Conservation (phyloP, 1,139 yeast genomes). For the Scheffersomyces cryptocercus region DNA sequence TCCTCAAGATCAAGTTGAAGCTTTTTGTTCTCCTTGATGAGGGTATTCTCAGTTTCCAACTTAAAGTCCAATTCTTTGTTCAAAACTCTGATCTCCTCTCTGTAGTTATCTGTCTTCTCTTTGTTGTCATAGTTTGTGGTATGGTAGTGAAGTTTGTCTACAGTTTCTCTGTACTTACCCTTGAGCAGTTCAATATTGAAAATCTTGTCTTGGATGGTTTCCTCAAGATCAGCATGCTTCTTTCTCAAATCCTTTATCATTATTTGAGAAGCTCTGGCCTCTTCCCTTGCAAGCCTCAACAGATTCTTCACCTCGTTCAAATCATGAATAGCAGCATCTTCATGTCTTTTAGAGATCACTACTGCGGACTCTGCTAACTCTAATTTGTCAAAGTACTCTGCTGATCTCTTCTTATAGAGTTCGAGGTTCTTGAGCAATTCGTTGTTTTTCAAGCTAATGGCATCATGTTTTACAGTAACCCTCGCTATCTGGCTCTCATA, state of each 20-base stretch:
- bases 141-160: slow-evolving; percentile 57
- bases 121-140: slow-evolving; percentile 49
- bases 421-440: slow-evolving; percentile 58
- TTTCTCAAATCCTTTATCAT: slow-evolving; percentile 57
- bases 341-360: slow-evolving; percentile 61
- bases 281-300: slow-evolving; percentile 56
- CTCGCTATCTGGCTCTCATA: slow-evolving; percentile 46
- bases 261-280: slow-evolving; percentile 59
- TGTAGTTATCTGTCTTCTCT: slow-evolving; percentile 44
- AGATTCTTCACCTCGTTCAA: slow-evolving; percentile 56
- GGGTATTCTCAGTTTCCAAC: slow-evolving; percentile 62
- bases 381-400: slow-evolving; percentile 70
- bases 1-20: slow-evolving; percentile 64
- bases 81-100: slow-evolving; percentile 59
- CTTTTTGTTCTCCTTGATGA: slow-evolving; percentile 65
- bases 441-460: slow-evolving; percentile 47
- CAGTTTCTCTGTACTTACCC: slow-evolving; percentile 39
- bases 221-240: slow-evolving; percentile 56
- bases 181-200: slow-evolving; percentile 56
- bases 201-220: slow-evolving; percentile 57
- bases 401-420: slow-evolving; percentile 71
- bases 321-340: slow-evolving; percentile 56
- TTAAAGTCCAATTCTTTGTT: slow-evolving; percentile 58
- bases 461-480: slow-evolving; percentile 53
- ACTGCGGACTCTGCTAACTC: slow-evolving; percentile 82